Base-by-base conservation (phyloP, 2,329 filamentous ascomycete genomes). In the Didymella pinodella region DNA sequence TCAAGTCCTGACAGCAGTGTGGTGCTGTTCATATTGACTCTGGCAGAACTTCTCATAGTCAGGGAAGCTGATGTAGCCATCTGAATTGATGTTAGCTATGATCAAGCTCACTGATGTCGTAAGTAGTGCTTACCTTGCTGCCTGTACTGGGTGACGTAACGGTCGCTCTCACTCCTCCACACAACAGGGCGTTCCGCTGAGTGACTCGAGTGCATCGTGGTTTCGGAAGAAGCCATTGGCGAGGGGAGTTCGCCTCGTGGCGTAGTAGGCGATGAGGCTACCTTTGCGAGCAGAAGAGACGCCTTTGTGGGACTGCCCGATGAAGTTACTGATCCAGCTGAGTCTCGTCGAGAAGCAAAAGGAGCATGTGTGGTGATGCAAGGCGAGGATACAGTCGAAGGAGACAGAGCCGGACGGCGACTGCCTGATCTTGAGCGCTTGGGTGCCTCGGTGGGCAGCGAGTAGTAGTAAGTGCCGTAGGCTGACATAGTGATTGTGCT, bases 1-100 rank as follows among this genome's bases (percentile, higher is more conserved):
- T 76, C 73, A 77, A 52, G 74, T 75, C 60, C 69, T 72, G 44
- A 76, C 72, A 45, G 67, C 69, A 26, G 65, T 65, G 47, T 72
- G 68, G 40, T 65, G 66, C 53, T 74, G 70, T 10, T 70, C 70
- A 59, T 76, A 75, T 20, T 66, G 63, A 51, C 70, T 69, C 44
- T 75, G 62, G 81, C 88, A 79, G 65, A 83, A 90, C 60, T 86
- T 84, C 69, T 91, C 89, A 75, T 90, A 91, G 74, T 85, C 89
- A 16, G 89, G 89, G 72, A 91, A 91, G 79, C 88, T 90, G 71
- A 90, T 88, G 76, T 91, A 91, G 62, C 86, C 84, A 55, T 81
- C 84, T 68, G 50, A 31, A 50, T 20, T 1, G 40, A 44, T 40
- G 65, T 75, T 53, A 72, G 68, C 59, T 32, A 7, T 38, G 22